These are phyloP conservation scores for Keithomyces neogunnii DNA, from an alignment of 2,329 filamentous ascomycete species.

Conservation along the genomic window DNA sequence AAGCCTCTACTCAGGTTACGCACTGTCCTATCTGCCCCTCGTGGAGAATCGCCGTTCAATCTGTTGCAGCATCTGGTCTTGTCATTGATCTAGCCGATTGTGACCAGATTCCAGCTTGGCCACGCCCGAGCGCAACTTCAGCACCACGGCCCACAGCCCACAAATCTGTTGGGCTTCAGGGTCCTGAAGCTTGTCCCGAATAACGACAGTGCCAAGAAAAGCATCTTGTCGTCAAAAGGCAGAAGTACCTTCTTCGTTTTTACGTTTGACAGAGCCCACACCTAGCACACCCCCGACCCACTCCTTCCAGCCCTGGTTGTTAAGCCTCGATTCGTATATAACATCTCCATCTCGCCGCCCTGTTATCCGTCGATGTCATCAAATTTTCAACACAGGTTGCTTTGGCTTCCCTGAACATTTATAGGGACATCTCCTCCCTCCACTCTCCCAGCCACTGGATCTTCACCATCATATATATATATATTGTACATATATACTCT, in stretches of 20 bases:
- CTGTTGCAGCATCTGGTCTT: constrained; percentile 9
- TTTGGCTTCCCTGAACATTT: background rate
- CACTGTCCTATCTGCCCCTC: constrained; percentile 4
- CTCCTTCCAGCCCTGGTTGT: constrained; percentile 5
- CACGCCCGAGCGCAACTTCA: constrained; percentile 11
- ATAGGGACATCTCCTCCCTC: constrained; percentile 1
- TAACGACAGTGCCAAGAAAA: background rate
- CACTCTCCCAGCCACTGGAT: background rate
- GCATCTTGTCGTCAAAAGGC: background rate
- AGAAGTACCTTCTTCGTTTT: background rate
- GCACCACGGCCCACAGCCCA: constrained; percentile 1
- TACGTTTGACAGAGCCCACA: background rate
- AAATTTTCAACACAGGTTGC: constrained; percentile 2
- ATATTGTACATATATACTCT: background rate
- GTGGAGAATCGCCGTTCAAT: constrained; percentile 10
- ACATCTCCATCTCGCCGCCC: constrained; percentile 8
- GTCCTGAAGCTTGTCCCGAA: constrained; percentile 8
- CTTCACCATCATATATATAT: background rate
- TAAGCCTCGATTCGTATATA: constrained; percentile 11
- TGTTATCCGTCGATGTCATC: constrained; percentile 2
- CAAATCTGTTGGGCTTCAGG: constrained; percentile 8
- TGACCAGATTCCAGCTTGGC: constrained; percentile 11
- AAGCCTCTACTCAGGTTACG: constrained; percentile 1
- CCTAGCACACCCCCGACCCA: constrained; percentile 3
- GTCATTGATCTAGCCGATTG: constrained; percentile 11